Percentiles rank a stretch among this genome's conserved stretches.
These are phyloP conservation scores for Tuber melanosporum DNA, from an alignment of 495 filamentous ascomycete species.

Conservation along the genomic window DNA sequence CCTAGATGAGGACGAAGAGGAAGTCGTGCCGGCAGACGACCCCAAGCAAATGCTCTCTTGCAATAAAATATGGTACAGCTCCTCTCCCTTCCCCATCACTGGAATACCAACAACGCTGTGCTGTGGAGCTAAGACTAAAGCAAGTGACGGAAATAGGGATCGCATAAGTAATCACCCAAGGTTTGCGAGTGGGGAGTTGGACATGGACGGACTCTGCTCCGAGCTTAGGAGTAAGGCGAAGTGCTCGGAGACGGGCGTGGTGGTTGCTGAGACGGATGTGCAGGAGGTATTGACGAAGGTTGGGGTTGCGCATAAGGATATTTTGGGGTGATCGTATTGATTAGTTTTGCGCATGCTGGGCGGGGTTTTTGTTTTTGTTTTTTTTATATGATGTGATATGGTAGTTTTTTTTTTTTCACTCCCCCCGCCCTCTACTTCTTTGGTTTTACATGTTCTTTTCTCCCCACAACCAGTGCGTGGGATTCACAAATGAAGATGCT, in stretches of 20 bases:
- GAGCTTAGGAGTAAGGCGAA: conserved; percentile 95
- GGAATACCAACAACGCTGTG: conserved; percentile 20
- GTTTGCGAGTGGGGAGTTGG: conserved; percentile 79
- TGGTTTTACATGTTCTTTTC: neutral
- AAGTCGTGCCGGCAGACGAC: conserved; percentile 61
- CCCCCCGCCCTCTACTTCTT: neutral
- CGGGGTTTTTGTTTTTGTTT: neutral
- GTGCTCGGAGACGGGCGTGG: conserved; percentile 87
- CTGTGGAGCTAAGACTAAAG: conserved; percentile 34
- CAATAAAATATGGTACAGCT: conserved; percentile 82
- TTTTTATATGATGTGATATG: conserved; percentile 10
- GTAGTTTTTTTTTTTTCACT: neutral
- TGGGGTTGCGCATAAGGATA: conserved; percentile 23
- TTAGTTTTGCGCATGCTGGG: neutral
- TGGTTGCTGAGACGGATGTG: conserved; percentile 83
- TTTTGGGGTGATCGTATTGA: conserved; percentile 3
- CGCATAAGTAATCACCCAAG: conserved; percentile 79
- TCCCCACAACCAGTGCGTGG: neutral
- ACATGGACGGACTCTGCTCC: conserved; percentile 85
- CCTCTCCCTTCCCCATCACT: conserved; percentile 8
- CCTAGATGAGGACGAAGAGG: conserved; percentile 60
- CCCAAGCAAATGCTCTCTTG: conserved; percentile 66
- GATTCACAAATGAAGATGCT: neutral
- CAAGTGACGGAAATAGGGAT: conserved; percentile 58
- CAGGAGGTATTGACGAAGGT: conserved; percentile 63